Conservation (phyloP, 2,329 filamentous ascomycete species). For the Penicillium sp. region DNA sequence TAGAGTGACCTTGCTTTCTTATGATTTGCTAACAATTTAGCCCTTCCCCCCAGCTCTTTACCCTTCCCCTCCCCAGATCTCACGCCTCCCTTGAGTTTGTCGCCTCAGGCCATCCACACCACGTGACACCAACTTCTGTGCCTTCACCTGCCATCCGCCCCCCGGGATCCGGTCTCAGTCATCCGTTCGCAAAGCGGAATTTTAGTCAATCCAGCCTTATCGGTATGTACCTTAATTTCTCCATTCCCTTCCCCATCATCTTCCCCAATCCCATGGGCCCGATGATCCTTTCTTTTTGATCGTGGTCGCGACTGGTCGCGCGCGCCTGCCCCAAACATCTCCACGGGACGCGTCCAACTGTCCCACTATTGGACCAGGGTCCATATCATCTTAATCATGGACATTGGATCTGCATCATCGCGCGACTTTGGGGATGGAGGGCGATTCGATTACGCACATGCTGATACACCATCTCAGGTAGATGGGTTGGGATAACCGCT, state of each 20-base stretch:
- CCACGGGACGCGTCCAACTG: constrained; percentile 20
- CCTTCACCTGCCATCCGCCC: constrained; percentile 26
- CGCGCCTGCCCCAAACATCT: constrained; percentile 24
- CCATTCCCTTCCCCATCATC: constrained; percentile 9
- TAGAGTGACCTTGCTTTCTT: not conserved
- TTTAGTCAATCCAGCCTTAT: constrained; percentile 44
- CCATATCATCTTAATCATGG: not conserved
- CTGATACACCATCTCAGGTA: constrained; percentile 30
- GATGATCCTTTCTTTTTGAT: constrained; percentile 2
- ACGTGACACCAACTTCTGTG: constrained; percentile 34
- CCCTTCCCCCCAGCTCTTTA: constrained; percentile 6
- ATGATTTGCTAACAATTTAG: constrained; percentile 10
- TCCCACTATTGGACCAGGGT: constrained; percentile 1
- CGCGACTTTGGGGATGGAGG: constrained; percentile 24
- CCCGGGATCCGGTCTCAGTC: constrained; percentile 40
- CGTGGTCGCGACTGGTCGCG: constrained; percentile 23
- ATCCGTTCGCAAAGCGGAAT: constrained; percentile 42
- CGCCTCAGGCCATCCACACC: constrained; percentile 24
- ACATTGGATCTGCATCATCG: constrained; percentile 2
- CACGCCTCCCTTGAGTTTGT: not conserved
- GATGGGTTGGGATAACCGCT: constrained; percentile 50
- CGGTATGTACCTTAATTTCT: constrained; percentile 38
- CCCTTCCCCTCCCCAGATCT: constrained; percentile 2
- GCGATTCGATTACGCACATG: constrained; percentile 5
- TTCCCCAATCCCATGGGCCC: constrained; percentile 1